Percentiles rank a stretch among this genome's conserved stretches.
Conservation (phyloP, 2,329 filamentous ascomycete species). For the Niveomyces coronatus region DNA sequence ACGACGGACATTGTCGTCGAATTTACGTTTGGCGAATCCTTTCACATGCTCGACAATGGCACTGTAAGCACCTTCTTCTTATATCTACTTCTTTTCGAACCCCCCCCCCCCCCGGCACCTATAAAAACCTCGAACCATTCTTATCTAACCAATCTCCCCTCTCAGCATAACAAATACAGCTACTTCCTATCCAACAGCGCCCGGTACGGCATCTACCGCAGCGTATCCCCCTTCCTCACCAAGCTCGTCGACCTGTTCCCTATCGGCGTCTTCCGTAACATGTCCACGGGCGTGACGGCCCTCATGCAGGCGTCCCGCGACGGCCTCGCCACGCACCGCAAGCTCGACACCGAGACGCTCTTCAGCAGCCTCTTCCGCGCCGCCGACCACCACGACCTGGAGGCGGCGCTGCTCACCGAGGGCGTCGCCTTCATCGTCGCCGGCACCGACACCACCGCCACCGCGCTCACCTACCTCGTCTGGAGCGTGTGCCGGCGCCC, state of each 20-base stretch:
- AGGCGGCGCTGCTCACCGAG: slow-evolving; percentile 26
- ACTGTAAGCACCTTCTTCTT: neutral
- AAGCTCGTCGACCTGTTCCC: neutral
- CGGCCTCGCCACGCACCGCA: slow-evolving; percentile 5
- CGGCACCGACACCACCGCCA: slow-evolving; percentile 41
- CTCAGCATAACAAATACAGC: slow-evolving; percentile 5
- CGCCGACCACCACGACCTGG: slow-evolving; percentile 16
- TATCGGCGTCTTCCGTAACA: neutral
- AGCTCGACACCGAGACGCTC: slow-evolving; percentile 18
- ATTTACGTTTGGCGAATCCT: slow-evolving; percentile 18
- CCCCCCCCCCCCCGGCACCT: too few species aligned
- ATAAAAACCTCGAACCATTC: neutral
- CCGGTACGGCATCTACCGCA: slow-evolving; percentile 4
- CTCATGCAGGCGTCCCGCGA: slow-evolving; percentile 1
- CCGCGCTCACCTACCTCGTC: slow-evolving; percentile 36
- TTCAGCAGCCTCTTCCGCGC: slow-evolving; percentile 28
- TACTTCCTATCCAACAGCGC: slow-evolving; percentile 1
- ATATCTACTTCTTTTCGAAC: too few species aligned
- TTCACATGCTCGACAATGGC: slow-evolving; percentile 10
- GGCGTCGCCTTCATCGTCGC: slow-evolving; percentile 36
- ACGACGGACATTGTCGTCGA: slow-evolving; percentile 19
- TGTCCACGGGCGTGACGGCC: neutral
- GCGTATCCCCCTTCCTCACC: neutral
- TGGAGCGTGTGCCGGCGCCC: slow-evolving; percentile 27
- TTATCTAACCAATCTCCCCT: neutral